Base-by-base conservation (phyloP, 2,329 filamentous ascomycete genomes). In the Didymella glomerata region DNA sequence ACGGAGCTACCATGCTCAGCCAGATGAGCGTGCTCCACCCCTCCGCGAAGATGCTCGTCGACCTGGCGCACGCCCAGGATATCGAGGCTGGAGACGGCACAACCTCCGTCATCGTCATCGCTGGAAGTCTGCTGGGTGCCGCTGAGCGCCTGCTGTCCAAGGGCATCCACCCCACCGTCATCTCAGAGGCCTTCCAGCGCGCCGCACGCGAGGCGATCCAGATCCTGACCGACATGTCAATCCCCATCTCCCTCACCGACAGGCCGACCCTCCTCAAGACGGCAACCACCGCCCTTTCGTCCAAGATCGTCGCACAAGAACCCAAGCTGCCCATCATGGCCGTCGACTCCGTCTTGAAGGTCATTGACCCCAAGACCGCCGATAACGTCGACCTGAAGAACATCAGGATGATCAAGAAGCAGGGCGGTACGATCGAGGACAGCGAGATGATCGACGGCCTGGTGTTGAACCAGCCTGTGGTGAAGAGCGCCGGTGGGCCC, bases 1-100 rank as follows among this genome's bases (percentile, higher is more conserved):
- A 99, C 81, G 95, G 95, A 78, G 96, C 96, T 83, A 99, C 95
- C 57, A 99, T 99, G 94, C 83, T 99, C 76, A 96, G 91, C 83
- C 94, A 94, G 84, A 98, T 99, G 95, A 91, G 92, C 67, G 95
- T 99, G 68, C 93, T 99, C 90, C 95, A 99, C 77, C 95, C 95
- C n/a, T 96, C 96, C 48, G 95, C 95, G 50, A 97, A 97, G 83
- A 99, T 99, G 95, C 85, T 99, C 68, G 95, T 99, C 74, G 93
- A 99, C 79, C 86, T 99, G 63, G 96, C 94, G 72, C 92, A 95
- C 68, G 95, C 95, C 67, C 95, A 99, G 79, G 95, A 99, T 83
- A 93, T 99, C 62, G 95, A 99, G 80, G 95, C 95, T 64, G 95
- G 95, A 81, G 95, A 99, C 78, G 96, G 95, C 73, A 99, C 95